Evolutionary conservation across 305 asterid species (phyloP).

Genomic region (Lippia alba): DNA sequence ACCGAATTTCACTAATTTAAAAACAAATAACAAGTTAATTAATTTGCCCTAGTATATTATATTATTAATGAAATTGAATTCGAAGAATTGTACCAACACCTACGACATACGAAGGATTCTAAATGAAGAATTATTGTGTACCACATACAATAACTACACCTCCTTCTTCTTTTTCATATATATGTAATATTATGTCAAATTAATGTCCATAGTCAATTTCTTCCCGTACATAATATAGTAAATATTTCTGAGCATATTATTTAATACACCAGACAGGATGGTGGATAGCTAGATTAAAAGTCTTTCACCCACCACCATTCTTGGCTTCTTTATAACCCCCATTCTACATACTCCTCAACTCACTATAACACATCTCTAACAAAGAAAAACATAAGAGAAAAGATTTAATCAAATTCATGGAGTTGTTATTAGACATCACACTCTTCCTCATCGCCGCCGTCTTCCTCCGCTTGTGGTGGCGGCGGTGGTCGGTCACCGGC

Average conservation of each 20-base stretch:
- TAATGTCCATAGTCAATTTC: background rate
- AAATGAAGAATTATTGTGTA: background rate
- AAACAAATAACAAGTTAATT: too few species aligned
- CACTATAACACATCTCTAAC: background rate
- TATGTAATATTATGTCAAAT: too few species aligned
- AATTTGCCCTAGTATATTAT: too few species aligned
- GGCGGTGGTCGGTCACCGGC: slow-evolving; percentile 52
- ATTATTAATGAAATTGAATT: background rate
- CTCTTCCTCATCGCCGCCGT: slow-evolving; percentile 44
- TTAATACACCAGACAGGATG: slow-evolving; percentile 28
- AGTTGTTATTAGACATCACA: slow-evolving; percentile 44
- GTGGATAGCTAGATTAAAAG: slow-evolving; percentile 30
- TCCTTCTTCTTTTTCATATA: too few species aligned
- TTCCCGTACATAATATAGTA: background rate
- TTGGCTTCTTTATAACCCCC: slow-evolving; percentile 33
- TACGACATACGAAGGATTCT: background rate
- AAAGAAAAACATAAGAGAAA: background rate
- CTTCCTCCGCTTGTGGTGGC: slow-evolving; percentile 71
- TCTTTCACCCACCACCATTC: slow-evolving; percentile 39
- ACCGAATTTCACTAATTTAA: too few species aligned
- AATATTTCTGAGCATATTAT: slow-evolving; percentile 31
- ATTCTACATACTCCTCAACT: background rate
- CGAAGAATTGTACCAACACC: background rate
- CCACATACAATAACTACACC: background rate
- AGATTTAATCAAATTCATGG: slow-evolving; percentile 40